phyloP scores from a whole-genome alignment of 768 basidiomycete species.

The Podaxis sp. region DNA sequence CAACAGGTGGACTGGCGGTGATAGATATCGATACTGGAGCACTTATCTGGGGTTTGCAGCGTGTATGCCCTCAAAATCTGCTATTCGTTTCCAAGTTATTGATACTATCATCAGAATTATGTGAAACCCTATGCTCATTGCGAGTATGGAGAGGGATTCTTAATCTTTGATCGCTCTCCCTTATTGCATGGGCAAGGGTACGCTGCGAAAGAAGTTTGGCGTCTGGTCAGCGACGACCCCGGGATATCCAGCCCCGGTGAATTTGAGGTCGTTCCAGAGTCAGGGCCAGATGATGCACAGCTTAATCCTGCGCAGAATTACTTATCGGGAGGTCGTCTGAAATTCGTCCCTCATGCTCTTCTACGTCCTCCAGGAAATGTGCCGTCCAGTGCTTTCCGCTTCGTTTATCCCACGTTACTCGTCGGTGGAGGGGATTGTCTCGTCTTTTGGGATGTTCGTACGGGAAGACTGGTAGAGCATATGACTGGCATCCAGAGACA shows the following conservation, averaged over 20 bases:
- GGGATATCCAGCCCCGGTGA: conserved; percentile 1
- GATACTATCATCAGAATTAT: conserved; percentile 24
- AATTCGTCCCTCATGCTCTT: conserved; percentile 17
- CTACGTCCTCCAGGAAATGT: conserved; percentile 10
- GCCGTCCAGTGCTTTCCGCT: conserved; percentile 13
- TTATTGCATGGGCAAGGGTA: conserved; percentile 10
- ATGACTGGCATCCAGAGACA: conserved; percentile 37
- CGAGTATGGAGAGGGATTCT: conserved; percentile 70
- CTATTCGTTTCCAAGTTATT: neutral
- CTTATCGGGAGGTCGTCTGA: neutral
- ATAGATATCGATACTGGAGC: conserved; percentile 47
- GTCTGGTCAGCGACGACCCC: conserved; percentile 34
- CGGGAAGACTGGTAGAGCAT: conserved; percentile 45
- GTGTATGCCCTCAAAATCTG: conserved; percentile 15
- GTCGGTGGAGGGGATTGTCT: conserved; percentile 42
- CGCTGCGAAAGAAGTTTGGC: conserved; percentile 69
- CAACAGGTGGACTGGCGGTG: conserved; percentile 56
- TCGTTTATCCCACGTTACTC: conserved; percentile 62
- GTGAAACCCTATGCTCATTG: conserved; percentile 61
- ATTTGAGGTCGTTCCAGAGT: conserved; percentile 10
- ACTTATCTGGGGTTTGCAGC: conserved; percentile 60
- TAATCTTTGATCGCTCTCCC: conserved; percentile 63
- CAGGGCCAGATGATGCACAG: conserved; percentile 16
- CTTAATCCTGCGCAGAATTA: conserved; percentile 7
- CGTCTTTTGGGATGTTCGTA: conserved; percentile 63